A percentile compares a stretch with the other conserved stretches of the same genome.
Evolutionary conservation across 1,284 basidiomycete species (phyloP).

Genomic region (Cutaneotrichosporon curvatum): DNA sequence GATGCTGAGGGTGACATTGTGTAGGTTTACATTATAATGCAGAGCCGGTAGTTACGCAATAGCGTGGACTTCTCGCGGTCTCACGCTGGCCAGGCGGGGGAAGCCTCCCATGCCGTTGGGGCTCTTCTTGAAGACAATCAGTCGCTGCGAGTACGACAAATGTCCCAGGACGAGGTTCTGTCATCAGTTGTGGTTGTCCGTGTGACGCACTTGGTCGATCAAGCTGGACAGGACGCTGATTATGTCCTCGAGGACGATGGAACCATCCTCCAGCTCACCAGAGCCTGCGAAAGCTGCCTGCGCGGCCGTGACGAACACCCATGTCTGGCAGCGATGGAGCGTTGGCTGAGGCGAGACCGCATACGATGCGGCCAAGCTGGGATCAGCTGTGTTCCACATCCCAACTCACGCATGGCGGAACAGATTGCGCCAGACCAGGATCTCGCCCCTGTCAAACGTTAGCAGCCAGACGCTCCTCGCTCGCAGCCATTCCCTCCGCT

Average conservation of each 20-base stretch:
- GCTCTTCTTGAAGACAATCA: slow-evolving; percentile 32
- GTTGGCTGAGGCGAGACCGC: slow-evolving; percentile 12
- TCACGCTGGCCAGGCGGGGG: slow-evolving; percentile 25
- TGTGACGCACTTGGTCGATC: slow-evolving; percentile 43
- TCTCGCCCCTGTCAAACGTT: slow-evolving; percentile 46
- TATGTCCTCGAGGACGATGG: slow-evolving; percentile 35
- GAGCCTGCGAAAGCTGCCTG: slow-evolving; percentile 26
- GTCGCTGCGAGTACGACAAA: slow-evolving; percentile 36
- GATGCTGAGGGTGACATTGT: no score
- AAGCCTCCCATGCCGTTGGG: slow-evolving; percentile 39
- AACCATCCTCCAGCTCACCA: slow-evolving; percentile 39
- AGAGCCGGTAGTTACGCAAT: slow-evolving; percentile 11
- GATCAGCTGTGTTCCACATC: slow-evolving; percentile 1
- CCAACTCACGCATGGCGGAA: slow-evolving; percentile 41
- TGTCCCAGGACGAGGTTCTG: slow-evolving; percentile 36
- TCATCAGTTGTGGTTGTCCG: not conserved
- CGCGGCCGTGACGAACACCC: slow-evolving; percentile 31
- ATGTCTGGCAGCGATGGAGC: slow-evolving; percentile 34
- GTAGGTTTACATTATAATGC: no score
- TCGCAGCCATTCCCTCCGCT: slow-evolving; percentile 42
- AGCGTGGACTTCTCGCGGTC: slow-evolving; percentile 17
- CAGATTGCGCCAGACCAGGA: slow-evolving; percentile 47
- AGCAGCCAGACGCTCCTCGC: slow-evolving; percentile 43
- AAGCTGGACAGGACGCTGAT: slow-evolving; percentile 38
- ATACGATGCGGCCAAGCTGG: slow-evolving; percentile 32